These are phyloP conservation scores for Colletotrichum tropicale DNA, from an alignment of 2,329 filamentous ascomycete species.

Conservation along the genomic window DNA sequence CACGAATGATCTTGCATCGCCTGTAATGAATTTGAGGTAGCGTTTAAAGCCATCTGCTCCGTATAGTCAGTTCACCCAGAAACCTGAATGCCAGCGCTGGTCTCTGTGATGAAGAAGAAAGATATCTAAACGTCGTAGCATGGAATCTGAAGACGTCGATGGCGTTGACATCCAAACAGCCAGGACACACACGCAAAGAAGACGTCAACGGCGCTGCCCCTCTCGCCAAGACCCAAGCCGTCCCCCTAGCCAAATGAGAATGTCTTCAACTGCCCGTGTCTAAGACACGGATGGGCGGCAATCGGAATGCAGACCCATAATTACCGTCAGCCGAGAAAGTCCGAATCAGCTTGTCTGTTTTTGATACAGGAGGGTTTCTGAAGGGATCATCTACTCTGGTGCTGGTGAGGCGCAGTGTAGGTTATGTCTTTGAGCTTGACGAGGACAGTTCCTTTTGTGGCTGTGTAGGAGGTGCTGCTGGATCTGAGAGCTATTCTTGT, in stretches of 20 bases:
- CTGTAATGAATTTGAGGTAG: too few relatives aligned
- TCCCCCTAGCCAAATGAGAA: background rate
- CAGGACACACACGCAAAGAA: background rate
- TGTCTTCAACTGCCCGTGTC: background rate
- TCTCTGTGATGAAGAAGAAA: background rate
- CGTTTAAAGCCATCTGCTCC: too few relatives aligned
- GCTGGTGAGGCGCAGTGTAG: background rate
- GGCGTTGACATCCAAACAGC: too few relatives aligned
- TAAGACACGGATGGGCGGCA: background rate
- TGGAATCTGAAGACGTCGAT: background rate
- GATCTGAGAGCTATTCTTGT: background rate
- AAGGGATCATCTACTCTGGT: background rate
- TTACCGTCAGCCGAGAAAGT: background rate
- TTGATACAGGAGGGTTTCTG: background rate
- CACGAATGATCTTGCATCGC: too few relatives aligned
- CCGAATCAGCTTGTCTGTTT: background rate
- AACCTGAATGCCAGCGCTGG: background rate
- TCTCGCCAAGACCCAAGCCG: background rate
- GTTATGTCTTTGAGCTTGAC: background rate
- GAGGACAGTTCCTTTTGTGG: background rate
- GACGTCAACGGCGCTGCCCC: background rate
- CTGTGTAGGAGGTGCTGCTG: background rate
- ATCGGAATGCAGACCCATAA: background rate
- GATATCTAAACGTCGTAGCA: background rate
- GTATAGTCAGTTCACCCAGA: background rate